phyloP scores from a whole-genome alignment of 1,284 basidiomycete genomes.

The Irpex sp. region DNA sequence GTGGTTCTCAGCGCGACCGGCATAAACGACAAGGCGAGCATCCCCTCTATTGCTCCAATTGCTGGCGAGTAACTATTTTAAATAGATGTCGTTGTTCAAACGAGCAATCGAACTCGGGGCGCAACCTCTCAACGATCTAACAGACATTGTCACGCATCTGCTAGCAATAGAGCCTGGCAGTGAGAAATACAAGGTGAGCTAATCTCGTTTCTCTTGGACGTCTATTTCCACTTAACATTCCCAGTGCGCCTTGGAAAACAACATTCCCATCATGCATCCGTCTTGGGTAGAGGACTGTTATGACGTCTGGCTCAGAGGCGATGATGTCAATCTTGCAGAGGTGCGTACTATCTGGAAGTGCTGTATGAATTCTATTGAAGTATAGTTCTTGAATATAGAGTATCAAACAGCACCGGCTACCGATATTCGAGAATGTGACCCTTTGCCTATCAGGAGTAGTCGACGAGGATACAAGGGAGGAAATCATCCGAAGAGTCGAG shows the following conservation, averaged over 20 bases:
- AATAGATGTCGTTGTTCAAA: conserved; percentile 60
- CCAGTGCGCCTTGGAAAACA: conserved; percentile 69
- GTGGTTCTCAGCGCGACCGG: conserved; percentile 71
- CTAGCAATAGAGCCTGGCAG: conserved; percentile 65
- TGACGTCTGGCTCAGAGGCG: conserved; percentile 69
- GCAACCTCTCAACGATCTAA: conserved; percentile 57
- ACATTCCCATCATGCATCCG: conserved; percentile 67
- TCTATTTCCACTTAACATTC: not conserved
- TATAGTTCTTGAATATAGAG: conserved; percentile 32
- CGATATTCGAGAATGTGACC: conserved; percentile 57
- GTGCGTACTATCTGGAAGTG: conserved; percentile 25
- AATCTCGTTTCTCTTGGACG: not conserved
- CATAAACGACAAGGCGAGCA: conserved; percentile 57
- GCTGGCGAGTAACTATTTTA: not conserved
- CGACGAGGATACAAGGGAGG: conserved; percentile 43
- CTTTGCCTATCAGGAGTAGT: conserved; percentile 66
- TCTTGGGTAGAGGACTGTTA: conserved; percentile 69
- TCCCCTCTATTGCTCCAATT: not conserved
- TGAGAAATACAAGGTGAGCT: conserved; percentile 61
- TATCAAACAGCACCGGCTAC: conserved; percentile 50
- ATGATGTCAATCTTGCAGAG: conserved; percentile 58
- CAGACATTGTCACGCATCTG: conserved; percentile 76
- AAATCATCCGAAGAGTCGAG: conserved; percentile 52
- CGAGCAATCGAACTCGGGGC: conserved; percentile 76
- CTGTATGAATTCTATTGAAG: not conserved